These are phyloP conservation scores for Basipetospora chlamydospora DNA, from an alignment of 2,329 filamentous ascomycete species.

Conservation along the genomic window DNA sequence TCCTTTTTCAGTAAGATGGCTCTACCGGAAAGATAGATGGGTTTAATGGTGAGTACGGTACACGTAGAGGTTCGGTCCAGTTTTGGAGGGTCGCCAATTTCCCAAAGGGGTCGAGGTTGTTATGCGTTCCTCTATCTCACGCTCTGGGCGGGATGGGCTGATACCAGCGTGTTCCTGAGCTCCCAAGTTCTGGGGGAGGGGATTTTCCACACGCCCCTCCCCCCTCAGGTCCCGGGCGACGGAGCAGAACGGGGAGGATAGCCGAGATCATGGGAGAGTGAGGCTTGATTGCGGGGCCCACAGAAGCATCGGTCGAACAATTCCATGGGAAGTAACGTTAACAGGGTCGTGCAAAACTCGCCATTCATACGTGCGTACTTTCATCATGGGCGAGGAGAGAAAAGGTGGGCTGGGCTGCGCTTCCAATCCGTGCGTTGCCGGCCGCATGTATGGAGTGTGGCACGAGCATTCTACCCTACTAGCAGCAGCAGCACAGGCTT, in stretches of 20 bases:
- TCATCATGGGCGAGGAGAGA: too few relatives aligned
- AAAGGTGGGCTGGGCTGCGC: too few relatives aligned
- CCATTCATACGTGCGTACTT: too few relatives aligned
- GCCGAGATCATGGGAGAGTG: neutral
- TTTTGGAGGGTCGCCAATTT: constrained; percentile 20
- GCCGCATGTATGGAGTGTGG: too few relatives aligned
- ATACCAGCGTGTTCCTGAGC: too few relatives aligned
- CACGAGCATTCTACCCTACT: too few relatives aligned
- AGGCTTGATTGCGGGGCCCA: constrained; percentile 14
- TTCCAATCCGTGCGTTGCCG: too few relatives aligned
- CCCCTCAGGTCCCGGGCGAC: too few relatives aligned
- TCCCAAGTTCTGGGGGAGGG: too few relatives aligned
- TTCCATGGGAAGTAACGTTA: neutral
- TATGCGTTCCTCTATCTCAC: constrained; percentile 19
- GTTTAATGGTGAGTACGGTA: constrained; percentile 5
- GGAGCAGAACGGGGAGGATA: too few relatives aligned
- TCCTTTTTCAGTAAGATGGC: too few relatives aligned
- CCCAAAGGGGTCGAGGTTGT: constrained; percentile 26
- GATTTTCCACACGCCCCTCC: neutral
- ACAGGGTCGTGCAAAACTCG: neutral
- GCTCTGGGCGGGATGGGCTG: neutral
- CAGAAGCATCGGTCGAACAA: constrained; percentile 27
- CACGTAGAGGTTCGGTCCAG: neutral
- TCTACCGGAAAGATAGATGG: constrained; percentile 18
- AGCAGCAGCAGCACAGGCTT: too few relatives aligned